phyloP scores from a whole-genome alignment of 495 filamentous ascomycete genomes.

The Cladorrhinum samala region DNA sequence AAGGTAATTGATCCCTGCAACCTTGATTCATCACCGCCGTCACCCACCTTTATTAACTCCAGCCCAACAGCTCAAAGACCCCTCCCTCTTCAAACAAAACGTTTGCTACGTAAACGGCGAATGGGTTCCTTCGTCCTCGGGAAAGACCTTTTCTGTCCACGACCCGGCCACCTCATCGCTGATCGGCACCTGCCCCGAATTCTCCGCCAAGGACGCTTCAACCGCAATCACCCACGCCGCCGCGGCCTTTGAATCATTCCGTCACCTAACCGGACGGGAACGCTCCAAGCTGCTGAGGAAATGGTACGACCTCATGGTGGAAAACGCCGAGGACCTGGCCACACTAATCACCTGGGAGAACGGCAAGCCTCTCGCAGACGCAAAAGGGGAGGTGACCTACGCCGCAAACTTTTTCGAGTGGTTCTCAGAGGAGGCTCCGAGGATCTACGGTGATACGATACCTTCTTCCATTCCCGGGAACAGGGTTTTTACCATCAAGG shows the following conservation, averaged over 20 bases:
- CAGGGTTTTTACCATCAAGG: conserved; percentile 70
- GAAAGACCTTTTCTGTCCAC: conserved; percentile 73
- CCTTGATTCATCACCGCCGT: neutral
- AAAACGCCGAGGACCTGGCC: conserved; percentile 82
- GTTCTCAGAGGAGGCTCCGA: conserved; percentile 72
- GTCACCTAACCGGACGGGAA: conserved; percentile 68
- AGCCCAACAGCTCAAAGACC: conserved; percentile 64
- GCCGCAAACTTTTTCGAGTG: conserved; percentile 77
- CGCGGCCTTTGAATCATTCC: conserved; percentile 69
- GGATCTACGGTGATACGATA: conserved; percentile 72
- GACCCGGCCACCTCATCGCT: conserved; percentile 74
- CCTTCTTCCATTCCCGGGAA: conserved; percentile 61
- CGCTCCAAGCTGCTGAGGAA: conserved; percentile 74
- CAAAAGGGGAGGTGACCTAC: conserved; percentile 66
- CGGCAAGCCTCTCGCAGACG: conserved; percentile 67
- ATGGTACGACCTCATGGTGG: conserved; percentile 87
- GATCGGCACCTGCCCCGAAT: conserved; percentile 81
- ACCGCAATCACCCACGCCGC: conserved; percentile 71
- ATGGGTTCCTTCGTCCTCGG: conserved; percentile 69
- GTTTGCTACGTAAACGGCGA: conserved; percentile 82
- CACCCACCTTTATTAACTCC: neutral
- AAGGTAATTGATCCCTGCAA: conserved; percentile 29
- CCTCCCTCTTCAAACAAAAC: conserved; percentile 68
- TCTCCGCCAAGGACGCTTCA: conserved; percentile 65
- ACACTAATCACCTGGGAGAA: conserved; percentile 85